These are phyloP conservation scores for Chalaropsis thielavioides DNA, from an alignment of 2,329 filamentous ascomycete species.

Conservation along the genomic window DNA sequence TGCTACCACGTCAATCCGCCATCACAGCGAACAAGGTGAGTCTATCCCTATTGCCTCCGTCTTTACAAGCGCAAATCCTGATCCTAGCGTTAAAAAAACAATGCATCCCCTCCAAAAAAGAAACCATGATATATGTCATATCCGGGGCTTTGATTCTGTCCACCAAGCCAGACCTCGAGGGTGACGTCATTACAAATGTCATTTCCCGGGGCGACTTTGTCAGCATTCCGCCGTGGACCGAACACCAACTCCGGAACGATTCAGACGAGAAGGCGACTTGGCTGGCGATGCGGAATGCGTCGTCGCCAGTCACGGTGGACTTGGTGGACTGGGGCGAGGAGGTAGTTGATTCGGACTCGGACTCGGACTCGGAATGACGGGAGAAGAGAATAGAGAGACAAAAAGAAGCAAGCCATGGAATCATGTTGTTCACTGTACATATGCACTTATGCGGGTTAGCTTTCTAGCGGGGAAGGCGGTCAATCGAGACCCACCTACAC, in stretches of 20 bases:
- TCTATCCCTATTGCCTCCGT: conserved; percentile 11
- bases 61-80: not conserved
- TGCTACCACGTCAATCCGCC: conserved; percentile 47
- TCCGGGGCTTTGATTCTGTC: conserved; percentile 48
- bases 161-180: conserved; percentile 39
- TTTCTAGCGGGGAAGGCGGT: not conserved
- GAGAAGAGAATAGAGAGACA: not conserved
- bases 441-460: not conserved
- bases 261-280: conserved; percentile 46
- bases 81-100: not conserved
- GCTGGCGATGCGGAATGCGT: conserved; percentile 49
- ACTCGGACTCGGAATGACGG: not conserved
- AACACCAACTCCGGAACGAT: conserved; percentile 57
- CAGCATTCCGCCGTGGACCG: conserved; percentile 52
- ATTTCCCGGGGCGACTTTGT: conserved; percentile 53
- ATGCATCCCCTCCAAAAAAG: conserved; percentile 26
- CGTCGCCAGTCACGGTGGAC: conserved; percentile 46
- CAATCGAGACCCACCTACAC: not conserved
- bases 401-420: not conserved
- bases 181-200: conserved; percentile 37
- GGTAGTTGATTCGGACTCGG: conserved; percentile 23
- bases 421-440: not conserved
- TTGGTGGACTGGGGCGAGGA: conserved; percentile 47
- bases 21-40: conserved; percentile 54
- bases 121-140: conserved; percentile 53